phyloP scores from a whole-genome alignment of 768 basidiomycete genomes.

The Lenzites betulinus region DNA sequence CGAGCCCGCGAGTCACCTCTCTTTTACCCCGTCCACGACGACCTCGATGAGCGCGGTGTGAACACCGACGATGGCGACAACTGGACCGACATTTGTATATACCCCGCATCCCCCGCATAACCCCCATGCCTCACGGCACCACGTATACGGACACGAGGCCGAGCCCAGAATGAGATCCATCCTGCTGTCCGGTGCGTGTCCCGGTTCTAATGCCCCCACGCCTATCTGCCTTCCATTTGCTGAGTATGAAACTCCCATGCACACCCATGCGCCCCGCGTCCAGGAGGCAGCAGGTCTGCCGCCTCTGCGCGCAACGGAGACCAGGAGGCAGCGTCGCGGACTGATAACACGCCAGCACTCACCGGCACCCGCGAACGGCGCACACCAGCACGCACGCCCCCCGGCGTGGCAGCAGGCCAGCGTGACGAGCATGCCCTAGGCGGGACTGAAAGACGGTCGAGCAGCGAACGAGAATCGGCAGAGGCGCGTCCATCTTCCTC shows the following conservation, averaged over 20 bases:
- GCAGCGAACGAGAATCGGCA: conserved; percentile 1
- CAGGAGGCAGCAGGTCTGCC: conserved; percentile 13
- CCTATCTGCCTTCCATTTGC: conserved; percentile 8
- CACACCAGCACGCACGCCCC: neutral
- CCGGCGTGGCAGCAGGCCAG: neutral
- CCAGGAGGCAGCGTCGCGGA: neutral
- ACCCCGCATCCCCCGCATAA: neutral
- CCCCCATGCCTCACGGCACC: conserved; percentile 1
- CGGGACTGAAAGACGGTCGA: neutral
- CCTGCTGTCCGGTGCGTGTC: conserved; percentile 23
- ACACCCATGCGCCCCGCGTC: neutral
- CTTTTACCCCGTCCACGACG: neutral
- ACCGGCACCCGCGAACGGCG: neutral
- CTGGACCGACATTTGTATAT: neutral
- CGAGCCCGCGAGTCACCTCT: neutral
- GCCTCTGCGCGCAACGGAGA: conserved; percentile 9
- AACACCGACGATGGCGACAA: conserved; percentile 14
- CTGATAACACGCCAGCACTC: neutral
- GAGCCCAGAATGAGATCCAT: conserved; percentile 18
- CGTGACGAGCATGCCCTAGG: neutral
- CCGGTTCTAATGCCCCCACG: conserved; percentile 9
- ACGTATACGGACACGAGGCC: conserved; percentile 12
- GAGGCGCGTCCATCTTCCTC: conserved; percentile 9
- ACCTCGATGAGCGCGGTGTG: conserved; percentile 13
- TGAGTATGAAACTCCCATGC: neutral